phyloP scores from a whole-genome alignment of 2,329 filamentous ascomycete species.

The Fusarium mundagurra region DNA sequence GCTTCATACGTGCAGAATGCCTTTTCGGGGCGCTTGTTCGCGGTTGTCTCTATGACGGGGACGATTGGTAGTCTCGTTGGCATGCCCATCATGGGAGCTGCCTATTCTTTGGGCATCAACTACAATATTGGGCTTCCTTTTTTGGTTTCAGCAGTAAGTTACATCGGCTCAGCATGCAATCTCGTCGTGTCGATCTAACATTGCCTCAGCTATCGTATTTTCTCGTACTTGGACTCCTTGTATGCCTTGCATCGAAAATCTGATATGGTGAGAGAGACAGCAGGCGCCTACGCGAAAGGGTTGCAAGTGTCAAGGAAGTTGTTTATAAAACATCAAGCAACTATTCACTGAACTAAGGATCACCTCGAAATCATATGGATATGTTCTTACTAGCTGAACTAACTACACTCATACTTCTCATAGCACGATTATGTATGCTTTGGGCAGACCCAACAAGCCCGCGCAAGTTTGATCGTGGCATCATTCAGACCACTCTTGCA shows the following conservation, averaged over 20 bases:
- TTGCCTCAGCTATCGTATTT: background rate
- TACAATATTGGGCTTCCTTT: background rate
- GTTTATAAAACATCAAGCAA: too few species aligned
- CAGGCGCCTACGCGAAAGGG: background rate
- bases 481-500: background rate
- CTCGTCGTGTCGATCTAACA: background rate
- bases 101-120: background rate
- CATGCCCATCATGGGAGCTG: background rate
- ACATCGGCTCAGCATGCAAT: accelerated
- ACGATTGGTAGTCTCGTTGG: background rate
- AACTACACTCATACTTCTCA: background rate
- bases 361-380: too few species aligned
- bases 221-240: background rate
- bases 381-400: background rate
- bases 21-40: conserved; percentile 2
- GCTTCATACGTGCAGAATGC: background rate
- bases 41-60: background rate
- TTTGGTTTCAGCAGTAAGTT: background rate
- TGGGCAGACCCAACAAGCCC: background rate
- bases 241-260: background rate
- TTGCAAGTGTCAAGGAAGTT: too few species aligned
- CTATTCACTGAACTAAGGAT: background rate
- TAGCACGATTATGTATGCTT: background rate
- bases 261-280: background rate
- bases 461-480: background rate